These are phyloP conservation scores for Pulveroboletus sp. DNA, from an alignment of 768 basidiomycete species.

Conservation along the genomic window DNA sequence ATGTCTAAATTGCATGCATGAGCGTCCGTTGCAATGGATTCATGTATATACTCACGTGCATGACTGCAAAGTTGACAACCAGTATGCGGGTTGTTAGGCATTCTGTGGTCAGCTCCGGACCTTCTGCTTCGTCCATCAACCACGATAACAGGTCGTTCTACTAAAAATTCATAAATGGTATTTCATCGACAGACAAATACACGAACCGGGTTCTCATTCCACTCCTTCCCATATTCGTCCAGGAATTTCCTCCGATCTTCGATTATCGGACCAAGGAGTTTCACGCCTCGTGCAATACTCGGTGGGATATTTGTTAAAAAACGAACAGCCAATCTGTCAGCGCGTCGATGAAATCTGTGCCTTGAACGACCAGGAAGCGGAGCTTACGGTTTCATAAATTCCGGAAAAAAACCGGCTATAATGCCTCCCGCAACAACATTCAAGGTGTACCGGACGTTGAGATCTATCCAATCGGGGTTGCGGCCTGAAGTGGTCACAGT, in stretches of 20 bases:
- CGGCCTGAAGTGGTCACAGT: slow-evolving; percentile 35
- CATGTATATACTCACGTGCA: slow-evolving; percentile 20
- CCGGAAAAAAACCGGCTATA: slow-evolving; percentile 31
- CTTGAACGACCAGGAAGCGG: neutral
- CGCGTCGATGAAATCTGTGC: neutral
- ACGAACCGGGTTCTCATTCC: slow-evolving; percentile 25
- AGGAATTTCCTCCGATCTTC: slow-evolving; percentile 24
- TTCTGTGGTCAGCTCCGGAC: slow-evolving; percentile 11
- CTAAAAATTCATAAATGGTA: too few species aligned
- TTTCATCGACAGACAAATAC: neutral
- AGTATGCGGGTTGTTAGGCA: slow-evolving; percentile 22
- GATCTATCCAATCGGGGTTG: slow-evolving; percentile 32
- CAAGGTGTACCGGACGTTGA: slow-evolving; percentile 31
- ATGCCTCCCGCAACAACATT: slow-evolving; percentile 19
- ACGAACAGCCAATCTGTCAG: slow-evolving; percentile 12
- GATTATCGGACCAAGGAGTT: slow-evolving; percentile 28
- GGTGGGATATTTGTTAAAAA: slow-evolving; percentile 7
- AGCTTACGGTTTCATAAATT: slow-evolving; percentile 30
- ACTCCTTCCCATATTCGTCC: slow-evolving; percentile 25
- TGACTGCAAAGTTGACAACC: slow-evolving; percentile 14
- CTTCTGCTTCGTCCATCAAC: slow-evolving; percentile 28
- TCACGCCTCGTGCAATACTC: slow-evolving; percentile 4
- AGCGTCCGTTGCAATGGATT: neutral
- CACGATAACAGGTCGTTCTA: slow-evolving; percentile 38
- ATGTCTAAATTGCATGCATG: slow-evolving; percentile 15